phyloP scores from a whole-genome alignment of 495 filamentous ascomycete species.

The Podospora pseudoanserina region DNA sequence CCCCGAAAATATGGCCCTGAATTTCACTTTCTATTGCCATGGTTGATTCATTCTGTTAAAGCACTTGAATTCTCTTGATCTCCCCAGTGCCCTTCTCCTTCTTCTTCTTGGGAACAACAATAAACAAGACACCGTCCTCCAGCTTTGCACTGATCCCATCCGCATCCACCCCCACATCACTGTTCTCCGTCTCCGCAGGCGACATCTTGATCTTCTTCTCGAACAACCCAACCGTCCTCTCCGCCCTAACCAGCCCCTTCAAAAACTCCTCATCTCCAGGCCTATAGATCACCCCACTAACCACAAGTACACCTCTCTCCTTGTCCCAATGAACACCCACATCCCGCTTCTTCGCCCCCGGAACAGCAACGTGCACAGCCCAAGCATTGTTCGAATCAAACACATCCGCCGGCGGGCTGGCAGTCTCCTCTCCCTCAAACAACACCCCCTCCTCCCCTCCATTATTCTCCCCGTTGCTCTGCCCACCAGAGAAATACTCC shows the following conservation, averaged over 20 bases:
- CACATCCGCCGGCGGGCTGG: constrained; percentile 64
- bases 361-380: constrained; percentile 67
- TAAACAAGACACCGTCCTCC: constrained; percentile 56
- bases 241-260: constrained; percentile 56
- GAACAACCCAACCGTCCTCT: constrained; percentile 69
- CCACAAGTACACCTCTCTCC: constrained; percentile 57
- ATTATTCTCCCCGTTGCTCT: background rate
- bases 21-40: background rate
- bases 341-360: constrained; percentile 75
- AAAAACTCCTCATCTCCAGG: constrained; percentile 70
- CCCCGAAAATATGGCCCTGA: background rate
- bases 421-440: constrained; percentile 37
- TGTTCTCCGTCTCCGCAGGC: constrained; percentile 42
- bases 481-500: constrained; percentile 30
- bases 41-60: constrained; percentile 37
- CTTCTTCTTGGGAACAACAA: constrained; percentile 60
- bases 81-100: constrained; percentile 50
- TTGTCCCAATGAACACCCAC: constrained; percentile 71
- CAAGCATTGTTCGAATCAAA: constrained; percentile 64
- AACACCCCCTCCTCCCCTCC: background rate
- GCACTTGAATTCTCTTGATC: constrained; percentile 55
- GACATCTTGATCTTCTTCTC: constrained; percentile 63
- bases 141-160: constrained; percentile 67
- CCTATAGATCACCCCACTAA: constrained; percentile 68
- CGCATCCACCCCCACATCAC: constrained; percentile 59